Conservation (phyloP, 2,329 filamentous ascomycete genomes). For the Hypoxylon sp. region DNA sequence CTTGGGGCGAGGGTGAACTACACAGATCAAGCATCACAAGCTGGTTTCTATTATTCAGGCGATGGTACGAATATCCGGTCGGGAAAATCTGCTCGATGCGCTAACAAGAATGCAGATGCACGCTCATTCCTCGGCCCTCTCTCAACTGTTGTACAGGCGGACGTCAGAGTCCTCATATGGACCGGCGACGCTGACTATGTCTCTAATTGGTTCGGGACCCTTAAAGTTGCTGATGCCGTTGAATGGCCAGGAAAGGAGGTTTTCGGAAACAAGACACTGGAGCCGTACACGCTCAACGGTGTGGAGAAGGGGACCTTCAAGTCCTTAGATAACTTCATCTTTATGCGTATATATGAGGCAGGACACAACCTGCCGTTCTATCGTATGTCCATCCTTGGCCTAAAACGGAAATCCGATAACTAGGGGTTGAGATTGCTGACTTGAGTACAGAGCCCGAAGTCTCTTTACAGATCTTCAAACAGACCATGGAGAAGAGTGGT, state of each 20-base stretch:
- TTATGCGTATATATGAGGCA: conserved; percentile 64
- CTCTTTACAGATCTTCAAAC: conserved; percentile 38
- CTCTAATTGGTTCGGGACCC: conserved; percentile 70
- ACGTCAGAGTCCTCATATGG: conserved; percentile 67
- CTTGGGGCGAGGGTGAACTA: conserved; percentile 47
- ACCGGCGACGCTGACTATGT: conserved; percentile 72
- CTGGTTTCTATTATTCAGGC: conserved; percentile 16
- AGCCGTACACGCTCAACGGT: conserved; percentile 65
- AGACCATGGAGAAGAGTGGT: conserved; percentile 28
- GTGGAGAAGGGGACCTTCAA: conserved; percentile 66
- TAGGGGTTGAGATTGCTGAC: conserved; percentile 8
- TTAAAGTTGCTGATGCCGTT: conserved; percentile 63
- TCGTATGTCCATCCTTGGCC: conserved; percentile 54
- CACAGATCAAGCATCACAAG: conserved; percentile 15
- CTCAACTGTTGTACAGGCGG: conserved; percentile 63
- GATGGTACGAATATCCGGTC: conserved; percentile 28
- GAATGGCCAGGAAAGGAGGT: conserved; percentile 58
- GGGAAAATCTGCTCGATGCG: conserved; percentile 24
- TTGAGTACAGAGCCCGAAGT: conserved; percentile 35
- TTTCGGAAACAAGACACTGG: conserved; percentile 58
- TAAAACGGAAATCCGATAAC: not conserved
- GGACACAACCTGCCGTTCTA: conserved; percentile 63
- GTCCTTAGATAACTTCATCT: conserved; percentile 64
- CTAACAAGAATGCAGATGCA: conserved; percentile 11
- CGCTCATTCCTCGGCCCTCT: conserved; percentile 57